phyloP scores from a whole-genome alignment of 2,329 filamentous ascomycete species.

The Microsporum ferrugineum region DNA sequence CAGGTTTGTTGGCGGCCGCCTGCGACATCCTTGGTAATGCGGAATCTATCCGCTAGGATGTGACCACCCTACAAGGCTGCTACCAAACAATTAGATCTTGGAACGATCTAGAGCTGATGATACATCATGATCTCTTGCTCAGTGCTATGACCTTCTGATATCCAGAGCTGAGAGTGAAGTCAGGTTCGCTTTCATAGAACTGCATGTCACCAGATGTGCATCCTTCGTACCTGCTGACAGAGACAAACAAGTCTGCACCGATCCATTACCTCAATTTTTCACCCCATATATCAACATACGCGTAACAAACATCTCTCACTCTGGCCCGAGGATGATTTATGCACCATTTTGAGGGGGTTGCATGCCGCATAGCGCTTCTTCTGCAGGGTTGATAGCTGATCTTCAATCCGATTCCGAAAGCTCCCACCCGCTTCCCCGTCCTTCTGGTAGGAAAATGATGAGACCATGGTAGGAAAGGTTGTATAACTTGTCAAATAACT shows the following conservation, averaged over 20 bases:
- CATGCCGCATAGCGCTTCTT: not conserved
- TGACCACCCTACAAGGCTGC: not conserved
- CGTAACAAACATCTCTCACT: not conserved
- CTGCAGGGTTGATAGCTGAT: not conserved
- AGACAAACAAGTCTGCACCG: not conserved
- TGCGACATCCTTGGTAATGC: not conserved
- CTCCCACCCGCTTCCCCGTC: not conserved
- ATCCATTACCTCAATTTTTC: not conserved
- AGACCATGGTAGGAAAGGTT: not conserved
- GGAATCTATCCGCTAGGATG: not conserved
- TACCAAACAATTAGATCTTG: not conserved
- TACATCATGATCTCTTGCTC: not conserved
- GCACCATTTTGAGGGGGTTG: not conserved
- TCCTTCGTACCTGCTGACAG: not conserved
- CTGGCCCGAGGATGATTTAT: not conserved
- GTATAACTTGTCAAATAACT: not conserved
- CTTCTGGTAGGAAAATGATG: not conserved
- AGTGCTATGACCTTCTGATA: not conserved
- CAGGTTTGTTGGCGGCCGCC: not conserved
- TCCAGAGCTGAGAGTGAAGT: not conserved
- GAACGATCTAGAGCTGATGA: not conserved
- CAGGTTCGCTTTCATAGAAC: not conserved
- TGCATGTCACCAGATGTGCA: not conserved
- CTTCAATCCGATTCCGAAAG: not conserved
- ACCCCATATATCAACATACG: not conserved